phyloP scores from a whole-genome alignment of 768 basidiomycete species.

The Russula brevipes region DNA sequence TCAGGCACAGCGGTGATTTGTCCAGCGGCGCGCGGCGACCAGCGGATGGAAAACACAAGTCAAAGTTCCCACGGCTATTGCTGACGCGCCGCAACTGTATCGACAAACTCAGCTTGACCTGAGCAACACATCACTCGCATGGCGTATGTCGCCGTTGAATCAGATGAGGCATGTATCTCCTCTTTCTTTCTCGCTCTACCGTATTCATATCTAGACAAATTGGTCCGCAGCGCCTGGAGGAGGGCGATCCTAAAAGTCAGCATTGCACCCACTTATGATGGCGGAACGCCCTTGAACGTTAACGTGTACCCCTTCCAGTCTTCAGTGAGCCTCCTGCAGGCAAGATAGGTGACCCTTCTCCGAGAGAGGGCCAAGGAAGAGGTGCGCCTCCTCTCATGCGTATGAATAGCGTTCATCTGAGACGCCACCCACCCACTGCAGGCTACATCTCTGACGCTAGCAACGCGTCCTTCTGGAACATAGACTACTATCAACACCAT shows the following conservation, averaged over 20 bases:
- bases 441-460: conserved; percentile 61
- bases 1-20: too few relatives aligned
- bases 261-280: background rate
- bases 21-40: background rate
- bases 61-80: conserved; percentile 4
- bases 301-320: background rate
- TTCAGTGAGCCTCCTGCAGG: conserved; percentile 14
- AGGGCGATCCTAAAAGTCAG: conserved; percentile 27
- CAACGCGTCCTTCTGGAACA: conserved; percentile 55
- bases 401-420: background rate
- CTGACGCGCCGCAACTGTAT: background rate
- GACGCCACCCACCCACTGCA: conserved; percentile 27
- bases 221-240: conserved; percentile 46
- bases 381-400: conserved; percentile 5
- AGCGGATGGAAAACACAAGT: background rate
- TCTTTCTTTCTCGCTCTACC: background rate
- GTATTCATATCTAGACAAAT: background rate
- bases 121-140: conserved; percentile 32
- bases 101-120: background rate
- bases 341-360: background rate
- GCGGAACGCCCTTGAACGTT: background rate
- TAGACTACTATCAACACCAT: conserved; percentile 83
- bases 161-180: conserved; percentile 51
- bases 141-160: conserved; percentile 70
- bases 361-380: conserved; percentile 11